Percentiles rank a stretch among this genome's conserved stretches.
phyloP scores from a whole-genome alignment of 2,329 filamentous ascomycete genomes.

The Fusarium brachygibbosum region DNA sequence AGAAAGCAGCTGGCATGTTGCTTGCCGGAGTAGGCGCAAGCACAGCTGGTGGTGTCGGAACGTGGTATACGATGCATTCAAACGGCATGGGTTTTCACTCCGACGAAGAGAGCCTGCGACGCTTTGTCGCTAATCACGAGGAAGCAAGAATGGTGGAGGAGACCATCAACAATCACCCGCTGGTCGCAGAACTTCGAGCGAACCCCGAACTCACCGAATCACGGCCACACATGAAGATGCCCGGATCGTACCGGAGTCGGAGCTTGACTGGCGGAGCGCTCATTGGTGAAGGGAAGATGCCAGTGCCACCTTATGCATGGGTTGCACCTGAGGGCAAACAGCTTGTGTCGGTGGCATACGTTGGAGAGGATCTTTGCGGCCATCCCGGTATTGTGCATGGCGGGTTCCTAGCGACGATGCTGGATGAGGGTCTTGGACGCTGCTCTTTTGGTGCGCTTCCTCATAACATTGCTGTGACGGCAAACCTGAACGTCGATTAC shows the following conservation, averaged over 20 bases:
- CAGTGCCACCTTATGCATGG: slow-evolving; percentile 85
- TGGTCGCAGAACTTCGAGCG: slow-evolving; percentile 76
- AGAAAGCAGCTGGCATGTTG: slow-evolving; percentile 45
- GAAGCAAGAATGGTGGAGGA: slow-evolving; percentile 74
- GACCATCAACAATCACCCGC: slow-evolving; percentile 79
- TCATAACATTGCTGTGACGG: slow-evolving; percentile 87
- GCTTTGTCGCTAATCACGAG: slow-evolving; percentile 72
- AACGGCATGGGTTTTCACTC: slow-evolving; percentile 57
- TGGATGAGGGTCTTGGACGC: slow-evolving; percentile 90
- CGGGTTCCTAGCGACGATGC: slow-evolving; percentile 88
- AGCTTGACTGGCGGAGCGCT: slow-evolving; percentile 88
- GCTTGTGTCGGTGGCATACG: slow-evolving; percentile 79
- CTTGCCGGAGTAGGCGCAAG: slow-evolving; percentile 52
- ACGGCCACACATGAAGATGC: slow-evolving; percentile 89
- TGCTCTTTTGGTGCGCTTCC: slow-evolving; percentile 92
- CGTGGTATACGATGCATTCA: slow-evolving; percentile 55
- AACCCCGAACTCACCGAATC: slow-evolving; percentile 79
- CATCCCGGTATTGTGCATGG: slow-evolving; percentile 94
- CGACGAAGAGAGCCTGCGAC: slow-evolving; percentile 79
- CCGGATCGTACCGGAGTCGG: slow-evolving; percentile 74
- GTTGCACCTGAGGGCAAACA: slow-evolving; percentile 76
- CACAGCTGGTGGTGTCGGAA: slow-evolving; percentile 52
- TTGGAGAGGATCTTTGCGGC: slow-evolving; percentile 85
- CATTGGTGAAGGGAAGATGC: slow-evolving; percentile 79
- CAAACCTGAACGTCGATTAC: slow-evolving; percentile 87